Conservation (phyloP, 2,329 filamentous ascomycete genomes). For the Aspergillus clavatus region DNA sequence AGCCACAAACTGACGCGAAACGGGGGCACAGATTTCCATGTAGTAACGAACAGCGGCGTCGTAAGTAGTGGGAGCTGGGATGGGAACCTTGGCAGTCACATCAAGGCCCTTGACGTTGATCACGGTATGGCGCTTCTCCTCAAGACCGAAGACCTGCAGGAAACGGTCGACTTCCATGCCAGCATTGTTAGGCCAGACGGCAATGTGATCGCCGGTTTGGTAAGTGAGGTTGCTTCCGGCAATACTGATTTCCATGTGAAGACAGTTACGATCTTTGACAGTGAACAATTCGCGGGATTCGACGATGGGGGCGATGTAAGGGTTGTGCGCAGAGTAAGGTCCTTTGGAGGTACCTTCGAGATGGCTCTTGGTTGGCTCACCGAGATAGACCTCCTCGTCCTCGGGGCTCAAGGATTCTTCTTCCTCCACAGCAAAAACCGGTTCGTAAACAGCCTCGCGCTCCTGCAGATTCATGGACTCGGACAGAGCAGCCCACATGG, state of each 20-base stretch:
- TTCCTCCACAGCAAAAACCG: conserved; percentile 78
- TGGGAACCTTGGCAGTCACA: conserved; percentile 92
- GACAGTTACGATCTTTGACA: conserved; percentile 84
- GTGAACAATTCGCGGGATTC: conserved; percentile 90
- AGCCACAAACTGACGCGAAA: conserved; percentile 91
- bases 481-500: conserved; percentile 87
- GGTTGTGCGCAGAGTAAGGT: conserved; percentile 94
- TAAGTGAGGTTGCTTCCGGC: conserved; percentile 85
- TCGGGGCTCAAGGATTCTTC: conserved; percentile 68
- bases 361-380: conserved; percentile 94
- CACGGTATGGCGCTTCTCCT: conserved; percentile 72
- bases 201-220: conserved; percentile 95
- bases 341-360: conserved; percentile 78
- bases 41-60: conserved; percentile 92
- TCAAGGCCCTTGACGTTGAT: conserved; percentile 88
- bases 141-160: conserved; percentile 70
- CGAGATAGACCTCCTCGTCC: conserved; percentile 79
- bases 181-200: conserved; percentile 93
- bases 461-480: conserved; percentile 86
- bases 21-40: conserved; percentile 90
- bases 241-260: conserved; percentile 94
- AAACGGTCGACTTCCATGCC: conserved; percentile 90
- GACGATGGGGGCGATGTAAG: conserved; percentile 88
- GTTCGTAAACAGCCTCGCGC: conserved; percentile 93
- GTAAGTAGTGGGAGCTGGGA: conserved; percentile 94